Evolutionary conservation across 2,329 filamentous ascomycete genomes (phyloP), one percentile per base, ranked within the genome.

Genomic region (Amauroascus verrucosus): DNA sequence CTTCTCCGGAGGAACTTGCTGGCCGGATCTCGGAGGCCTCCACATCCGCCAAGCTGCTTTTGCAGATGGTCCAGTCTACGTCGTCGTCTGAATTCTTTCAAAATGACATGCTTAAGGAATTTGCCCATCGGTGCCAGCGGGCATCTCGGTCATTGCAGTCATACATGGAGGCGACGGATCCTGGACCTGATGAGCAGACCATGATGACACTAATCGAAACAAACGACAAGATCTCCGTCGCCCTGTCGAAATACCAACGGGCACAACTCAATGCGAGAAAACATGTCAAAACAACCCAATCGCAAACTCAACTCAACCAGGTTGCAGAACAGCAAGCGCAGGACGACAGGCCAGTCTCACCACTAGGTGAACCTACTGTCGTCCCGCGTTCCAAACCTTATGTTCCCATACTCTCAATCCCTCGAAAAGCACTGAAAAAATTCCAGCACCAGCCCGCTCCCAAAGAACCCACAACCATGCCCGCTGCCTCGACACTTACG

Each of bases 161-260:
- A 30, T 97, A 94, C 71, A 95, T 97, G 75, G 77, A 83, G 40
- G 81, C 83, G 45, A 83, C 85, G 54, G 80, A 88, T 65, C 90
- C 91, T 0, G 67, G 80, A 0, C 90, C 91, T 0, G 93, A 97
- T 67, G 91, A 95, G 63, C 85, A 95, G 60, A 97, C 91, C 1
- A 88, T 97, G 79, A 83, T 93, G 65, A 90, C 83, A 13, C 74
- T 98, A 57, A 95, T 98, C 63, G 89, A 96, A 68, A 93, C 88
- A 13, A 95, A 95, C 66, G 93, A 97, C 69, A 86, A 91, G 65
- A 76, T 98, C 28, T 86, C 88, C 56, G 81, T 86, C 43, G 84
- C 90, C 0, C 76, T 91, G 38, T 93, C 83, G 58, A 83, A 88
- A 65, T 88, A 96, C 67, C 88, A 95, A 68, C 82, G 89, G 52